phyloP scores from a whole-genome alignment of 371 early-diverging fungal species.

The Capillidium rhysosporum region DNA sequence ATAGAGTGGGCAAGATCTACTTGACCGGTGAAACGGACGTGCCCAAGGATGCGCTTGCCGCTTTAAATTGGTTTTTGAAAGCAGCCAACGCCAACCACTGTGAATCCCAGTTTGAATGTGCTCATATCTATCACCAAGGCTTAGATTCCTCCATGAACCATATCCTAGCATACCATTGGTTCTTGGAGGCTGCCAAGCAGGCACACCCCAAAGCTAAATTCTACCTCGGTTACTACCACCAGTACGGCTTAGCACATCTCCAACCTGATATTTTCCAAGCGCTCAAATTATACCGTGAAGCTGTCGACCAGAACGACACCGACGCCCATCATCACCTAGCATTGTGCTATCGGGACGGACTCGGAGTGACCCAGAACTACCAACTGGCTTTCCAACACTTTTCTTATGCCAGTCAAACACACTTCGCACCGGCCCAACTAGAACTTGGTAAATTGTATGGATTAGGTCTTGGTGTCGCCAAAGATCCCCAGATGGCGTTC shows the following conservation, averaged over 20 bases:
- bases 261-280: constrained; percentile 26
- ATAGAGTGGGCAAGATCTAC: constrained; percentile 45
- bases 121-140: constrained; percentile 51
- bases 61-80: constrained; percentile 42
- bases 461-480: constrained; percentile 42
- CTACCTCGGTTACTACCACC: constrained; percentile 52
- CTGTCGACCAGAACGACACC: constrained; percentile 32
- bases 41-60: constrained; percentile 20
- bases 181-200: constrained; percentile 8
- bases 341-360: constrained; percentile 50
- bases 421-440: constrained; percentile 53
- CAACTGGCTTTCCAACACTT: constrained; percentile 41
- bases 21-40: constrained; percentile 49
- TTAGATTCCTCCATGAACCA: constrained; percentile 34
- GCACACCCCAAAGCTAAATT: constrained; percentile 59
- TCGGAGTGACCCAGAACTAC: constrained; percentile 33
- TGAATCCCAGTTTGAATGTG: constrained; percentile 56
- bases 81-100: constrained; percentile 54
- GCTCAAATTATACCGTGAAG: constrained; percentile 42
- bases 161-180: constrained; percentile 34
- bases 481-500: constrained; percentile 28
- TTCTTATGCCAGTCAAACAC: constrained; percentile 32
- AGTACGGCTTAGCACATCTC: constrained; percentile 45
- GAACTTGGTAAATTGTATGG: constrained; percentile 47
- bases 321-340: constrained; percentile 45